Conservation (phyloP, 768 basidiomycete genomes). For the Omphalotus guepiniiformis region DNA sequence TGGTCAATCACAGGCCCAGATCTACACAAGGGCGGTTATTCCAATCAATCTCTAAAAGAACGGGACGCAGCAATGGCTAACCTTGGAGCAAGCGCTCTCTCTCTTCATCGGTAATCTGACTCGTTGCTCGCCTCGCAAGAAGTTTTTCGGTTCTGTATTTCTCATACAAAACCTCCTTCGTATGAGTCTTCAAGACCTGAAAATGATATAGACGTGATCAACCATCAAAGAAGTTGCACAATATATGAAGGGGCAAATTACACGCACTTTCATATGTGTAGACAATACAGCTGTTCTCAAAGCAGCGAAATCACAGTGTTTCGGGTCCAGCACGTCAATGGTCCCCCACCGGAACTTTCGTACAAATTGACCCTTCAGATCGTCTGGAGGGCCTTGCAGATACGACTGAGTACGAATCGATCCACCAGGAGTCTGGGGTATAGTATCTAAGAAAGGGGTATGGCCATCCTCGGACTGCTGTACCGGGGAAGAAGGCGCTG, state of each 20-base stretch:
- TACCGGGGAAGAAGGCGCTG: conserved; percentile 25
- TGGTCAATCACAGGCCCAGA: conserved; percentile 39
- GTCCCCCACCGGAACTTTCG: conserved; percentile 87
- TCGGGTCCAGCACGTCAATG: conserved; percentile 80
- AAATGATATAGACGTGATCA: no score
- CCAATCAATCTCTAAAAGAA: background rate
- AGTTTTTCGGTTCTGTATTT: conserved; percentile 90
- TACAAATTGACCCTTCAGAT: conserved; percentile 70
- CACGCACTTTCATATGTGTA: conserved; percentile 76
- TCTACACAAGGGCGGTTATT: conserved; percentile 32
- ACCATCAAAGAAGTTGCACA: conserved; percentile 3
- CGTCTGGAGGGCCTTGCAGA: conserved; percentile 55
- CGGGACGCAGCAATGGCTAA: conserved; percentile 26
- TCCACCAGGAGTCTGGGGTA: conserved; percentile 34
- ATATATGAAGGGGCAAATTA: background rate
- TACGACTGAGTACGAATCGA: conserved; percentile 35
- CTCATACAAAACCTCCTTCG: conserved; percentile 90
- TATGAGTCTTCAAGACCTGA: conserved; percentile 77
- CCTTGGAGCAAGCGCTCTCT: conserved; percentile 71
- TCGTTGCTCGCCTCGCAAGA: conserved; percentile 79
- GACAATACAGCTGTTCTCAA: conserved; percentile 80
- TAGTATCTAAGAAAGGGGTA: conserved; percentile 23
- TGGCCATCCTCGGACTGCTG: conserved; percentile 44
- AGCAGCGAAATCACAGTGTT: conserved; percentile 85
- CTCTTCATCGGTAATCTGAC: conserved; percentile 71